phyloP scores from a whole-genome alignment of 2,329 filamentous ascomycete genomes.

The Botrytis fragariae region DNA sequence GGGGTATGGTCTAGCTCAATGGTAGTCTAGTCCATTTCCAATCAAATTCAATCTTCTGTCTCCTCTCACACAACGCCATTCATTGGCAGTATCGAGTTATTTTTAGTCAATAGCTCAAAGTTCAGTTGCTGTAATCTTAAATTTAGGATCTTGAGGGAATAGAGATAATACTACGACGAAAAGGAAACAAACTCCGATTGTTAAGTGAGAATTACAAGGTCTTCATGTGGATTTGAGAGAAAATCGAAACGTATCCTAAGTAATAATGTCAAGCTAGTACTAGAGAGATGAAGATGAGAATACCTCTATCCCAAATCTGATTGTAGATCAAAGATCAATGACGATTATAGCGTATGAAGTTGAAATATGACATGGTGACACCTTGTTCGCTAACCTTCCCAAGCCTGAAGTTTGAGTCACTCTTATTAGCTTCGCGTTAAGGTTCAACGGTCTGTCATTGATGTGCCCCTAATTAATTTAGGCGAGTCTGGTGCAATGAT shows the following conservation, averaged over 20 bases:
- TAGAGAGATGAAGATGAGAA: not conserved
- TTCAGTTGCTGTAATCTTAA: not conserved
- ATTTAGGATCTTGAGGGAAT: not conserved
- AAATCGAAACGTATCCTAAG: not conserved
- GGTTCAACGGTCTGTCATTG: not conserved
- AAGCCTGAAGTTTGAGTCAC: not conserved
- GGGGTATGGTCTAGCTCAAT: too few species aligned
- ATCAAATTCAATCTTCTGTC: too few species aligned
- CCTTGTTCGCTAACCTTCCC: too few species aligned
- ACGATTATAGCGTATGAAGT: not conserved
- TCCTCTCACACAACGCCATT: not conserved
- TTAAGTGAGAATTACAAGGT: not conserved
- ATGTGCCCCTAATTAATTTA: not conserved
- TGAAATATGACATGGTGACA: not conserved
- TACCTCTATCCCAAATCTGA: not conserved
- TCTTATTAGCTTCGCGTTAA: not conserved
- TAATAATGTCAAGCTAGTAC: not conserved
- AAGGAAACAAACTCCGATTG: not conserved
- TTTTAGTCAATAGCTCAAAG: not conserved
- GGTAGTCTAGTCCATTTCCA: too few species aligned
- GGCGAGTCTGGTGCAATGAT: not conserved
- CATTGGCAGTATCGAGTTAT: not conserved
- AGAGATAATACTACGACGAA: not conserved
- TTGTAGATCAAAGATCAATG: not conserved
- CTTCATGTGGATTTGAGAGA: not conserved